These are phyloP conservation scores for Trichoderma pleuroti DNA, from an alignment of 2,329 filamentous ascomycete species.

Conservation along the genomic window DNA sequence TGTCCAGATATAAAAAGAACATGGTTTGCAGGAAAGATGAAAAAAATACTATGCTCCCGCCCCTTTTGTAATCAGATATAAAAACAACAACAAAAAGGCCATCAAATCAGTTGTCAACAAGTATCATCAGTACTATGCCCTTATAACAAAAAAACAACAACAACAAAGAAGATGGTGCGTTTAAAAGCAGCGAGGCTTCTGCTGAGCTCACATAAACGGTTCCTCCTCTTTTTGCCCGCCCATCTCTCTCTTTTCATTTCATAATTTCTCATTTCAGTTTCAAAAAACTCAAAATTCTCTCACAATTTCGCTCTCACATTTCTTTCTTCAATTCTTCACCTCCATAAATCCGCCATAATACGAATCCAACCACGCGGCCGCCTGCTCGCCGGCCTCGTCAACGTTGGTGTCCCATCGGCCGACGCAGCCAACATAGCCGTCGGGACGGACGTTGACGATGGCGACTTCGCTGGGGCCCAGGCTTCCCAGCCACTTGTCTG, in stretches of 20 bases:
- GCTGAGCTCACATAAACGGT: neutral
- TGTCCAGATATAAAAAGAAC: neutral
- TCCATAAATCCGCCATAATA: slow-evolving; percentile 56
- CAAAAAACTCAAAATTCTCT: neutral
- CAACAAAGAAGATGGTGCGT: neutral
- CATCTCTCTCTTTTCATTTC: neutral
- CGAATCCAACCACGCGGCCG: slow-evolving; percentile 52
- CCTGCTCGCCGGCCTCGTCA: slow-evolving; percentile 49
- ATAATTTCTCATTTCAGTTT: neutral
- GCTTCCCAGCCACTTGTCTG: slow-evolving; percentile 65
- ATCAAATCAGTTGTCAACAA: neutral
- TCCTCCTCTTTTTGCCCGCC: neutral
- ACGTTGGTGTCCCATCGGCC: slow-evolving; percentile 50
- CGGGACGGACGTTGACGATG: slow-evolving; percentile 66
- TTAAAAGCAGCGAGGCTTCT: neutral
- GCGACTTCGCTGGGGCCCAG: slow-evolving; percentile 56
- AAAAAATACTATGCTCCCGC: neutral
- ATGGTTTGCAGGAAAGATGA: neutral
- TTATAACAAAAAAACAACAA: neutral
- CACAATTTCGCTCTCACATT: neutral
- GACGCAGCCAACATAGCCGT: slow-evolving; percentile 70
- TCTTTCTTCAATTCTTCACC: slow-evolving; percentile 26
- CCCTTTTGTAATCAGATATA: neutral
- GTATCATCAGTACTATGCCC: neutral
- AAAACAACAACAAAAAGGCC: neutral